Percentiles rank a stretch among this genome's conserved stretches.
Evolutionary conservation across 306 rosid genomes (phyloP).

Genomic region (Astragalus glycyphyllos): DNA sequence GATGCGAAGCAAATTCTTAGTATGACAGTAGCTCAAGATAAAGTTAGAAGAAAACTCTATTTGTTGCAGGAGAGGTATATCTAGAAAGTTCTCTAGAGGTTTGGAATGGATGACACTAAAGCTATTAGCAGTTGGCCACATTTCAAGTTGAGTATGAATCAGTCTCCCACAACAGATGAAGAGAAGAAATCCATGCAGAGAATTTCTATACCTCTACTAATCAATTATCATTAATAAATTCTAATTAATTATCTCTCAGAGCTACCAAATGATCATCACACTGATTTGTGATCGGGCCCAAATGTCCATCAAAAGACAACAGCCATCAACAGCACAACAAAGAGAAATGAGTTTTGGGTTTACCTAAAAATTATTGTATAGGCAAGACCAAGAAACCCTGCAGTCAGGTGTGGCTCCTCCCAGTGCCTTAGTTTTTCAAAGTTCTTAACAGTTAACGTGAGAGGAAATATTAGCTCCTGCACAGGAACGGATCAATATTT

Average conservation of each 20-base stretch:
- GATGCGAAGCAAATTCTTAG: too few species aligned
- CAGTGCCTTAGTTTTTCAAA: constrained; percentile 83
- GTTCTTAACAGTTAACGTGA: constrained; percentile 57
- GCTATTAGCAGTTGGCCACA: too few species aligned
- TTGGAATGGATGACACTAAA: too few species aligned
- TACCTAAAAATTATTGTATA: constrained; percentile 84
- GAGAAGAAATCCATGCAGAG: too few species aligned
- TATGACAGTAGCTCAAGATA: too few species aligned
- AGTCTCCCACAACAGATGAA: too few species aligned
- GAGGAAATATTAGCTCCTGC: constrained; percentile 90
- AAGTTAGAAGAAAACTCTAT: too few species aligned
- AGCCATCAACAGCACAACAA: constrained; percentile 11
- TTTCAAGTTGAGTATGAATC: too few species aligned
- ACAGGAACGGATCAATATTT: constrained; percentile 35
- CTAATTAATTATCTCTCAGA: background rate
- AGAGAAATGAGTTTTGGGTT: constrained; percentile 18
- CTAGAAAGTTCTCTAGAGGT: too few species aligned
- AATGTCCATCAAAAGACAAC: constrained; percentile 22
- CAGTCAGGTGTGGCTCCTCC: constrained; percentile 90
- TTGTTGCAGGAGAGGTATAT: too few species aligned
- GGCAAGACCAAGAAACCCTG: constrained; percentile 69
- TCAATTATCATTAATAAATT: constrained; percentile 6
- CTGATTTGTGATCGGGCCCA: constrained; percentile 9
- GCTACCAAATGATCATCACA: constrained; percentile 31
- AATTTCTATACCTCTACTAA: background rate